phyloP scores from a whole-genome alignment of 2,329 filamentous ascomycete genomes.

The Trichophaea hybrida region DNA sequence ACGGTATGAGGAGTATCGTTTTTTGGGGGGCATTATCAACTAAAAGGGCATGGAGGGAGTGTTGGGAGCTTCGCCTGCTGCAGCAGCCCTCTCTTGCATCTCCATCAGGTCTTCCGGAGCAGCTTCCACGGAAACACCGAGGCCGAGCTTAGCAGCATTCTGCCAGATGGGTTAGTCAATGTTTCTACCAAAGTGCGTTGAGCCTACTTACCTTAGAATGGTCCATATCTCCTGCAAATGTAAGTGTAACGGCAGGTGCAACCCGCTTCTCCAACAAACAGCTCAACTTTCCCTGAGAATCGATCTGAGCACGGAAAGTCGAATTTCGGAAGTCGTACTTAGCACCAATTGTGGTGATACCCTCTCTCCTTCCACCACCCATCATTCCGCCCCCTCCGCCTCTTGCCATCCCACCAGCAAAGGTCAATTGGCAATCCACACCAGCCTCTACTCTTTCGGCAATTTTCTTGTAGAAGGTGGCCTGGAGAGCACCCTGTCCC shows the following conservation, averaged over 20 bases:
- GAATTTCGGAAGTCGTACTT: conserved; percentile 98
- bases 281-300: conserved; percentile 85
- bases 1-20: neutral
- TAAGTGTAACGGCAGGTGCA: conserved; percentile 79
- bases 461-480: conserved; percentile 84
- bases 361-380: conserved; percentile 63
- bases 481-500: conserved; percentile 72
- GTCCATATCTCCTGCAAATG: conserved; percentile 92
- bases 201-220: conserved; percentile 65
- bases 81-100: conserved; percentile 47
- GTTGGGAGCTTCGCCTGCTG: conserved; percentile 37
- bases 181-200: neutral
- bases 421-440: conserved; percentile 82
- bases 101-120: conserved; percentile 74
- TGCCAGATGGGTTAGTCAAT: conserved; percentile 32
- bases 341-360: conserved; percentile 76
- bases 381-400: conserved; percentile 58
- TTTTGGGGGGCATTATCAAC: conserved; percentile 23
- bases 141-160: conserved; percentile 89
- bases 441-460: conserved; percentile 94
- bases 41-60: conserved; percentile 52
- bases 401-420: conserved; percentile 42
- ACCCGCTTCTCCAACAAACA: conserved; percentile 92
- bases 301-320: conserved; percentile 88
- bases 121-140: conserved; percentile 83